Base-by-base conservation (phyloP, 179 eudicot species). In the Beta lomatogona region DNA sequence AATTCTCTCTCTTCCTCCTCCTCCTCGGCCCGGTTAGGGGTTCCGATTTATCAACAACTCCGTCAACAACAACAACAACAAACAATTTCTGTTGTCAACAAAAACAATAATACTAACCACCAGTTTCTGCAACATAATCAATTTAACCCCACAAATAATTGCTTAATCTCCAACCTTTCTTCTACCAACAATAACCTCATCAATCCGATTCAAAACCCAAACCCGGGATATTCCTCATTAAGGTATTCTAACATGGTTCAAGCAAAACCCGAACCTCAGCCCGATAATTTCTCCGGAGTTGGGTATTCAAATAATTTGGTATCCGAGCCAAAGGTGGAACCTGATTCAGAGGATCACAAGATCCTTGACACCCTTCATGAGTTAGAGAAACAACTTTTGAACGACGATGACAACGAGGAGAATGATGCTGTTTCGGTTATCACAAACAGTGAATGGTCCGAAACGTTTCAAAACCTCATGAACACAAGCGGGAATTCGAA, bases 361-460 rank as follows among this genome's bases (percentile, higher is more conserved):
- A 87, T 91, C 83, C 77, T 86, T 73, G 77, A 84, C 80, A 86
- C 85, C 41, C 86, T 96, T 0, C 90, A 89, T 11, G 97, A 93
- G 81, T 86, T 96, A 1, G 98, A 96, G 83, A 96, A 94, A 73
- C 89, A 90, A 74, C 88, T 96, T 3, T 67, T 96, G 19, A 83
- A 86, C 65, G 97, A 93, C 67, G 97, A 93, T 77, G 89, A 90
- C 22, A 89, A 84, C 5, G 88, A 77, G 2, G 87, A 78, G 0
- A 83, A 65, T 48, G 93, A 89, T 15, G 86, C 84, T 9, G 93
- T 87, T 28, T 94, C 99, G 0, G 91, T 83, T 4, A 82, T 94
- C 18, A 92, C 94, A 0, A 87, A 90, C 88, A 92, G 87, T 77
- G 96, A 94, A 68, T 95, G 97, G 96, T 95, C 98, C 14, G 95